Evolutionary conservation across 2,329 filamentous ascomycete genomes (phyloP), one percentile per base, ranked within the genome.

Genomic region (Cadophora luteo-olivacea): DNA sequence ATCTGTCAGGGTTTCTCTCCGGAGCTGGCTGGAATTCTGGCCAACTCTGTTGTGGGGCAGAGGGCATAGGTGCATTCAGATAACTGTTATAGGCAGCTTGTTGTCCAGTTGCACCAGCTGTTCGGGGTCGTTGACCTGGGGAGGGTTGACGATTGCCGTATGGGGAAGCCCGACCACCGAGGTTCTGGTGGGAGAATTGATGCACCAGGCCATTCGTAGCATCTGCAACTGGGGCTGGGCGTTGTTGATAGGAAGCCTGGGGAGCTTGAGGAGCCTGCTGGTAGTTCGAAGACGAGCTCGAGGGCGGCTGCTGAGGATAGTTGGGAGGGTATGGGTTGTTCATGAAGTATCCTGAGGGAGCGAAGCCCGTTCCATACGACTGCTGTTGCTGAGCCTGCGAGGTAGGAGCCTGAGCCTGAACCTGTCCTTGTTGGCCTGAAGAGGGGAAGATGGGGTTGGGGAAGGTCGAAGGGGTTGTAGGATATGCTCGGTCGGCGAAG

Each of bases 151-250:
- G 87, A 69, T 87, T 85, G 72, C 85, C 88, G 78, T 94, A 94
- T 61, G 89, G 88, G 69, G 88, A 89, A 36, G 86, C 86, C 73
- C 93, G 87, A 69, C 89, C 89, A 54, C 92, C 91, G 51, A 98
- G 86, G 80, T 97, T 97, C 84, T 98, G 95, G 81, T 97, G 94
- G 68, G 95, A 97, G 81, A 98, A 97, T 80, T 99, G 96, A 79
- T 97, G 93, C 69, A 94, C 94, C 57, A 98, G 87, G 36, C 94
- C 94, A 76, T 93, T 96, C 75, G 95, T 97, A 74, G 91, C 92
- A 78, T 97, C 94, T 77, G 92, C 93, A 78, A 83, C 87, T 5
- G 88, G 86, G 3, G 87, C 85, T 75, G 84, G 85, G 19, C 78
- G 75, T 61, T 76, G 76, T 61, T 79, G 80, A 74, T 85, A 85